Evolutionary conservation across 1,139 yeast genomes (phyloP).

Genomic region (Taiozyma sp.): DNA sequence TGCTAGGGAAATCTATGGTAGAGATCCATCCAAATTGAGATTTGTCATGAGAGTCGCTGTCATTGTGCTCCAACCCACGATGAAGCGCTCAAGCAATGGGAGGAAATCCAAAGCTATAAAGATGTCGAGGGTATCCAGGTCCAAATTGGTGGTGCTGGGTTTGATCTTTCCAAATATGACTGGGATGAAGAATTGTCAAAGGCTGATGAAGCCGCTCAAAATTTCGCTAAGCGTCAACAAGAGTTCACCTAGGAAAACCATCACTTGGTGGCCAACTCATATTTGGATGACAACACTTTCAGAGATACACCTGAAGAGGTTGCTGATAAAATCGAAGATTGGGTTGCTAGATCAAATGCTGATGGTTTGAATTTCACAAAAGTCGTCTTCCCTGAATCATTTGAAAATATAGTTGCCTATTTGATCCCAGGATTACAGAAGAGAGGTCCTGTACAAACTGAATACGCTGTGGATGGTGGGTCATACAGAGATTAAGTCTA

Average conservation of each 20-base stretch:
- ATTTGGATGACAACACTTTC: conserved; percentile 8
- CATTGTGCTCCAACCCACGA: conserved; percentile 30
- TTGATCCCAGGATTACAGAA: conserved; percentile 8
- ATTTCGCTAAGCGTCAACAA: conserved; percentile 1
- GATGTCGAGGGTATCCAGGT: conserved; percentile 36
- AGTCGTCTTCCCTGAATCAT: conserved; percentile 8
- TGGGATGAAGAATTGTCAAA: conserved; percentile 27
- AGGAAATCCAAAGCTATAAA: conserved; percentile 26
- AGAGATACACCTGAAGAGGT: conserved; percentile 10
- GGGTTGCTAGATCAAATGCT: conserved; percentile 5
- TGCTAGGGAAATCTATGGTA: conserved; percentile 28
- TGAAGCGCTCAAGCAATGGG: conserved; percentile 26
- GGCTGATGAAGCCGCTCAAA: conserved; percentile 8
- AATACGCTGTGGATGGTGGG: conserved; percentile 9
- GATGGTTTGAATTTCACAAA: conserved; percentile 10
- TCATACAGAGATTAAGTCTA: conserved; percentile 8
- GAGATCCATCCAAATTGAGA: conserved; percentile 29
- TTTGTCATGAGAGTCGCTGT: conserved; percentile 27
- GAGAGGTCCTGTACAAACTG: conserved; percentile 9
- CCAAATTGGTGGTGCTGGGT: conserved; percentile 31
- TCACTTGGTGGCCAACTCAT: conserved; percentile 12
- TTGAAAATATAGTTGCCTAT: conserved; percentile 8
- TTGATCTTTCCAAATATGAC: conserved; percentile 24
- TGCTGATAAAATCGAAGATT: conserved; percentile 9
- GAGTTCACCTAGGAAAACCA: conserved; percentile 1